Percentiles rank a stretch among this genome's conserved stretches.
Conservation (phyloP, 2,329 filamentous ascomycete genomes). For the Venturia asperata region DNA sequence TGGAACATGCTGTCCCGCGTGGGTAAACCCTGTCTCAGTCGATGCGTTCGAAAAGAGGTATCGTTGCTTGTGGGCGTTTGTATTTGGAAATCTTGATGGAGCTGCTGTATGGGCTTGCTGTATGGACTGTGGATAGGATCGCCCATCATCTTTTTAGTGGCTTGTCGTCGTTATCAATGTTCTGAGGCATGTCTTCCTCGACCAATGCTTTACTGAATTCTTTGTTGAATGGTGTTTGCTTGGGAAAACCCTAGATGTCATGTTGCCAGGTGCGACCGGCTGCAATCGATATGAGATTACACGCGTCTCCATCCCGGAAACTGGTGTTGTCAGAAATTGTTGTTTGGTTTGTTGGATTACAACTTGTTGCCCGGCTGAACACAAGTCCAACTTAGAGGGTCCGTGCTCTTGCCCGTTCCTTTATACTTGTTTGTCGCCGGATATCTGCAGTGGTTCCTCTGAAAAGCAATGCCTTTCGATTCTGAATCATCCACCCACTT, state of each 20-base stretch:
- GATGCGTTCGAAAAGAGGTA: background rate
- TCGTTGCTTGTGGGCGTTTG: background rate
- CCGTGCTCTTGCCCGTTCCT: constrained; percentile 28
- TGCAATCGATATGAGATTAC: background rate
- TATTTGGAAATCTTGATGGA: background rate
- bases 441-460: constrained; percentile 34
- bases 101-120: background rate
- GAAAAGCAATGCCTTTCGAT: constrained; percentile 28
- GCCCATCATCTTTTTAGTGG: background rate
- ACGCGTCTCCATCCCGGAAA: background rate
- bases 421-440: constrained; percentile 31
- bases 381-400: constrained; percentile 15
- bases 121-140: background rate
- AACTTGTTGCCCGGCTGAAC: background rate
- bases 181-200: background rate
- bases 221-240: background rate
- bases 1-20: background rate
- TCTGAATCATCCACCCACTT: constrained; percentile 25
- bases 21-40: background rate
- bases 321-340: background rate
- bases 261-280: background rate
- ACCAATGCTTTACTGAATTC: background rate
- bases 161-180: background rate
- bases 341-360: background rate
- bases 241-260: background rate